Evolutionary conservation across 1,284 basidiomycete genomes (phyloP).

Genomic region (Sporisorium graminicola): DNA sequence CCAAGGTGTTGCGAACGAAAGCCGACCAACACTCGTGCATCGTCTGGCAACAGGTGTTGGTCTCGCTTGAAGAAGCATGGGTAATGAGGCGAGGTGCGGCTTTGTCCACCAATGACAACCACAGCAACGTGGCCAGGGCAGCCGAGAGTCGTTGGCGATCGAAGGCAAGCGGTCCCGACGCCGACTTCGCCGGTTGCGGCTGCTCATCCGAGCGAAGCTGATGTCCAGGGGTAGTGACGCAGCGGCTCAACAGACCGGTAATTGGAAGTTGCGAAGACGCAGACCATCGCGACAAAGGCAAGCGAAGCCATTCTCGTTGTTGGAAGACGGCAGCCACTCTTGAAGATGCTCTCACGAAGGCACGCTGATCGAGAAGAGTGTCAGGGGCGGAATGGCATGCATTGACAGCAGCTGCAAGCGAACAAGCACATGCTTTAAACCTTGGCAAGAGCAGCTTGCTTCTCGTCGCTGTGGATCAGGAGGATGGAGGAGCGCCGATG

Average conservation of each 20-base stretch:
- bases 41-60: background rate
- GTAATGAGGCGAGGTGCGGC: background rate
- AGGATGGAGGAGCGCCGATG: background rate
- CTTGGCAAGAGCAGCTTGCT: background rate
- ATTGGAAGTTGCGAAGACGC: background rate
- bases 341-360: background rate
- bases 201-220: background rate
- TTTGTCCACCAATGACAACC: background rate
- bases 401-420: constrained; percentile 4
- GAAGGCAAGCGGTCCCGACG: too few relatives aligned
- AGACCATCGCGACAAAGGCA: background rate
- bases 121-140: constrained; percentile 11
- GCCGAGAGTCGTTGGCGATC: background rate
- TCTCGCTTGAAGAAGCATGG: background rate
- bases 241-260: constrained; percentile 3
- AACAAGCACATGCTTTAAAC: background rate
- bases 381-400: constrained; percentile 15
- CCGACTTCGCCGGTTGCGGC: background rate
- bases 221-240: background rate
- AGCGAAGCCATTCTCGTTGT: background rate
- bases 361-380: background rate
- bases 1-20: background rate
- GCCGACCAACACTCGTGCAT: background rate
- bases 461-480: background rate
- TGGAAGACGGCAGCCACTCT: background rate